These are phyloP conservation scores for Penicillium taxi DNA, from an alignment of 495 filamentous ascomycete genomes.

Conservation along the genomic window DNA sequence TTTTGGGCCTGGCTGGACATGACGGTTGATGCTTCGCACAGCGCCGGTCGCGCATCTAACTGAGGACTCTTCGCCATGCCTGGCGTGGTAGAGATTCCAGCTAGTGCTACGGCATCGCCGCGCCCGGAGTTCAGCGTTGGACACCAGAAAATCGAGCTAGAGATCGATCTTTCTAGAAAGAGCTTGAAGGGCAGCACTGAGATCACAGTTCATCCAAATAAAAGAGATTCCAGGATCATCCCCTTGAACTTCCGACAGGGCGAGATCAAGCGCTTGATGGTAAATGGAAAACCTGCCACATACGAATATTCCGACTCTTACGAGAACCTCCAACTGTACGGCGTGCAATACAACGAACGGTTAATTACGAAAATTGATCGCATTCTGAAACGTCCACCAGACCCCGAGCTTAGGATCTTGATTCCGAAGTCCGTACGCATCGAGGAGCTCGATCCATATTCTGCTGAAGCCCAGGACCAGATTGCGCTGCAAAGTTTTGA, in stretches of 20 bases:
- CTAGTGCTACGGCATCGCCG: constrained; percentile 20
- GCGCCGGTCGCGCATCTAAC: constrained; percentile 38
- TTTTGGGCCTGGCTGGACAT: constrained; percentile 28
- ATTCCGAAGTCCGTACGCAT: constrained; percentile 61
- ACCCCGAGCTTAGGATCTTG: constrained; percentile 53
- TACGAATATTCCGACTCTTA: constrained; percentile 67
- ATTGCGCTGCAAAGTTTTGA: constrained; percentile 38
- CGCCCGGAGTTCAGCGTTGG: constrained; percentile 52
- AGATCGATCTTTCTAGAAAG: constrained; percentile 72
- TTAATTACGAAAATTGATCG: constrained; percentile 56
- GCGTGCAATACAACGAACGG: constrained; percentile 72
- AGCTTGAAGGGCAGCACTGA: constrained; percentile 71
- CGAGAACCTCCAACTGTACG: constrained; percentile 54
- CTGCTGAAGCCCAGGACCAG: constrained; percentile 44
- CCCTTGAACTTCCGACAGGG: constrained; percentile 82
- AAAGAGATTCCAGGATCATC: constrained; percentile 59
- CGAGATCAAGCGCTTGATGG: constrained; percentile 57
- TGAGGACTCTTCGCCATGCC: constrained; percentile 40
- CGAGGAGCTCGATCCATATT: constrained; percentile 52
- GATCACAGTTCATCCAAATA: constrained; percentile 65
- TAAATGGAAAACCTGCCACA: constrained; percentile 55
- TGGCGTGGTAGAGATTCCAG: constrained; percentile 36
- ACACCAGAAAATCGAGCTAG: constrained; percentile 81
- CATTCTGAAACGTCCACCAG: constrained; percentile 49
- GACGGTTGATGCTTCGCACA: constrained; percentile 32